Evolutionary conservation across 176 grass and related monocot species (phyloP), one percentile per base, ranked within the genome.

Genomic region (Triticum turgidum): DNA sequence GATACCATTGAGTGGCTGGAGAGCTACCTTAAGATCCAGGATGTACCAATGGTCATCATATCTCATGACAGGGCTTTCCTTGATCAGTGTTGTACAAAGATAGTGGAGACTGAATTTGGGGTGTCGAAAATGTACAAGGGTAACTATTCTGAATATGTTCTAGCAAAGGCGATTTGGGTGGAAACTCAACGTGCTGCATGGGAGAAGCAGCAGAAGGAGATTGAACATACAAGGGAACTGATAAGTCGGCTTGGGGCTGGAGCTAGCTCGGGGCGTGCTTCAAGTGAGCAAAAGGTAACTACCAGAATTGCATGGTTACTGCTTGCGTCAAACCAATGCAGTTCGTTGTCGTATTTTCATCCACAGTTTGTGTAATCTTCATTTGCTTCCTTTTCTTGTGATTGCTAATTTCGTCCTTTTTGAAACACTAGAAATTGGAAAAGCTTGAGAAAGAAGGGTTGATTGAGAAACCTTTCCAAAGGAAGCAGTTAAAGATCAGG

Each of bases 121-220:
- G 89, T 99, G 32, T 99, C 97, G 54, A 96, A 84, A 80, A 96
- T 89, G 14, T 99, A 94, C 82, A 92, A 89, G 69, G 97, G 97
- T 61, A 99, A 96, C 68, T 99, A 99, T 77, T 99, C 97, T 2
- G 88, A 91, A 49, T 99, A 94, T 81, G 84, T 99, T 70, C 85
- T 99, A 38, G 87, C 72, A 14, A 99, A 99, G 76, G 92, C 92
- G 7, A 85, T 91, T 74, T 92, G 86, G 77, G 82, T 96, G 37
- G 90, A 99, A 81, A 82, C 92, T 52, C 97, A 94, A 54, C 80
- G 87, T 66, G 89, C 94, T 41, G 94, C 94, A 4, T 96, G 97
- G 97, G 94, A 99, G 83, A 99, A 99, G 90, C 97, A 99, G 51
- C 93, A 94, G 87, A 99, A 99, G 65, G 94, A 99, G 82, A 96